A percentile compares a stretch with the other conserved stretches of the same genome.
These are phyloP conservation scores for Lactarius hengduanensis DNA, from an alignment of 768 basidiomycete species.

Conservation along the genomic window DNA sequence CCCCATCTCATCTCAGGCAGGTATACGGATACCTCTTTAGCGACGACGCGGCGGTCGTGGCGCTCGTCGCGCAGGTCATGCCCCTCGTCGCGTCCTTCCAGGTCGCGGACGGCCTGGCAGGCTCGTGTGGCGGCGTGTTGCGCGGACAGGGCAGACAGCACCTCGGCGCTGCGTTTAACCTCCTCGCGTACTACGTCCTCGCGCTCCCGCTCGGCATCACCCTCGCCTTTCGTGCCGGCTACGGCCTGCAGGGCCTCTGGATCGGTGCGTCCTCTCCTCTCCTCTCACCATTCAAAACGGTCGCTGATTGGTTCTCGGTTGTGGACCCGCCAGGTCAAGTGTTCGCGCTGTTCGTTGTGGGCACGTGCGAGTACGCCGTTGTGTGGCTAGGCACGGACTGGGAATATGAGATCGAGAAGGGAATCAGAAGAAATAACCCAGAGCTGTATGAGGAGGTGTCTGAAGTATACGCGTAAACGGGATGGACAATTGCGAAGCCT, in stretches of 20 bases:
- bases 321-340: conserved; percentile 54
- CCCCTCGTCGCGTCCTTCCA: conserved; percentile 57
- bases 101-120: conserved; percentile 52
- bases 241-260: conserved; percentile 54
- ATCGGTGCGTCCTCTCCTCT: conserved; percentile 36
- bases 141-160: conserved; percentile 60
- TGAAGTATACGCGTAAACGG: conserved; percentile 3
- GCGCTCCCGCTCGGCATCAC: conserved; percentile 53
- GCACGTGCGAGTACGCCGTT: conserved; percentile 60
- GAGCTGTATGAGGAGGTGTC: conserved; percentile 18
- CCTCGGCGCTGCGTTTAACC: conserved; percentile 71
- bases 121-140: conserved; percentile 49
- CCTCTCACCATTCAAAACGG: background rate
- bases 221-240: conserved; percentile 45
- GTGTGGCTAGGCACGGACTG: conserved; percentile 55
- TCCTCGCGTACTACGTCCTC: conserved; percentile 60
- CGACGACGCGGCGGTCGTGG: conserved; percentile 54
- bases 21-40: conserved; percentile 69
- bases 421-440: conserved; percentile 37
- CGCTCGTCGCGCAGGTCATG: conserved; percentile 49
- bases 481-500: background rate
- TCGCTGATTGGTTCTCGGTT: conserved; percentile 23
- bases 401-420: conserved; percentile 46
- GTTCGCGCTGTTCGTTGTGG: conserved; percentile 69
- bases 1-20: conserved; percentile 35